A percentile compares a stretch with the other conserved stretches of the same genome.
Evolutionary conservation across 2,329 filamentous ascomycete genomes (phyloP).

Genomic region (Raffaelea ambrosiae): DNA sequence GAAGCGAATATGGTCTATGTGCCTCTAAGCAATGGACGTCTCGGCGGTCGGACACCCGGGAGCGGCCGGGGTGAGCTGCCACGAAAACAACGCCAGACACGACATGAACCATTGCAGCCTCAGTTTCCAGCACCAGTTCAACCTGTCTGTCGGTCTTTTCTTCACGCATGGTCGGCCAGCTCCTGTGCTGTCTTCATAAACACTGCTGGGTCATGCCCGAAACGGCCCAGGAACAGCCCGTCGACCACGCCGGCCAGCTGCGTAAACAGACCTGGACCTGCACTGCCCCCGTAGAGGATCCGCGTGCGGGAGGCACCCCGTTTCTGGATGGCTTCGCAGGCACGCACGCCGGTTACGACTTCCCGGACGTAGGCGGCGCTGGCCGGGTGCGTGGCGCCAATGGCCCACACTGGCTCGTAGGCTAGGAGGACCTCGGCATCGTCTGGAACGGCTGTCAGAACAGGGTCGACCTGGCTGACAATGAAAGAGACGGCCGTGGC

Average conservation of each 20-base stretch:
- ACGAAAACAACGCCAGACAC: too few species aligned
- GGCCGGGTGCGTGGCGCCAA: constrained; percentile 66
- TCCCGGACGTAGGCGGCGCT: constrained; percentile 62
- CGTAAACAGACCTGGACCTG: constrained; percentile 67
- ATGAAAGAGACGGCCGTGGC: constrained; percentile 58
- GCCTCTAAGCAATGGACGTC: too few species aligned
- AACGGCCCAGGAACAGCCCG: constrained; percentile 72
- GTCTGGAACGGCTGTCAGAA: constrained; percentile 51
- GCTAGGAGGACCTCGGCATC: constrained; percentile 66
- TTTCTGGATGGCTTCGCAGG: constrained; percentile 39
- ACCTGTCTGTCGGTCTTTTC: too few species aligned
- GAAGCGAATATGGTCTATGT: too few species aligned
- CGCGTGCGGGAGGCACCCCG: constrained; percentile 44
- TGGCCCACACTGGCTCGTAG: constrained; percentile 87
- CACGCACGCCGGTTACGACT: constrained; percentile 57
- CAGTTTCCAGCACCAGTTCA: too few species aligned
- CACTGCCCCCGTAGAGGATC: constrained; percentile 76
- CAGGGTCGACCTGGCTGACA: constrained; percentile 52
- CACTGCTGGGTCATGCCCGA: constrained; percentile 67
- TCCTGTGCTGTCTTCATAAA: constrained; percentile 66
- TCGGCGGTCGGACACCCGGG: too few species aligned
- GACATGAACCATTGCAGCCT: too few species aligned
- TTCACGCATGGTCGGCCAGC: constrained; percentile 34
- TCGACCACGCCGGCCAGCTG: constrained; percentile 62
- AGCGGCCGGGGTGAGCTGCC: too few species aligned